Base-by-base conservation (phyloP, 805 yeast species). In the Candida corydali region DNA sequence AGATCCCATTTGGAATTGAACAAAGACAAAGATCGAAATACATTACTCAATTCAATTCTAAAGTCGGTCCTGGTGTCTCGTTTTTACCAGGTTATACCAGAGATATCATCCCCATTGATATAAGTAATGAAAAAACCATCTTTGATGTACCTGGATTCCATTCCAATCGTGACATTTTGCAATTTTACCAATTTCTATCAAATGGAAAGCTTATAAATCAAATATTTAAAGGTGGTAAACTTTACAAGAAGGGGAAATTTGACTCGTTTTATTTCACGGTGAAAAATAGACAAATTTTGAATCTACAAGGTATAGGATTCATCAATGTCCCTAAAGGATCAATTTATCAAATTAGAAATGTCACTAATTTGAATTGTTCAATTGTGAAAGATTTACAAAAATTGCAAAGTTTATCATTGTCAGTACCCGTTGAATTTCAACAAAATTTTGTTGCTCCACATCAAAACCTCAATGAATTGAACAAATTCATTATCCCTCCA, bases 71-170 rank as follows among this genome's bases (percentile, higher is more conserved):
- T 0, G 70, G 77, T 1, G 51, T 63, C 5, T 67, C 77, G 26
- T 55, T 63, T 36, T 57, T 82, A 31, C 95, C 95, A 0, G 87
- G 87, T 18, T 76, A 80, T 53, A 87, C 96, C 0, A 69, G 86
- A 49, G 70, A 65, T 3, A 48, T 69, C 10, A 69, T 75, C 18
- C 55, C 53, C 3, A 41, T 57, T 15, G 51, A 46, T 8, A 41
- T 61, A 19, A 60, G 57, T 4, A 47, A 37, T 4, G n/a, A n/a
- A n/a, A 52, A 51, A 17, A 48, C 55, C 1, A 44, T 73, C 3
- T 52, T 58, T 34, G 80, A 75, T 46, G 71, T 72, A 1, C 78
- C 78, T 0, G 79, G 79, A 0, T 73, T 68, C 41, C 46, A 59
- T 12, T 41, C 49, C 0, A 39, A 49, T 7, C 2, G 15, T 19